A percentile compares a stretch with the other conserved stretches of the same genome.
Conservation (phyloP, 2,329 filamentous ascomycete species). For the Fusarium sp. region DNA sequence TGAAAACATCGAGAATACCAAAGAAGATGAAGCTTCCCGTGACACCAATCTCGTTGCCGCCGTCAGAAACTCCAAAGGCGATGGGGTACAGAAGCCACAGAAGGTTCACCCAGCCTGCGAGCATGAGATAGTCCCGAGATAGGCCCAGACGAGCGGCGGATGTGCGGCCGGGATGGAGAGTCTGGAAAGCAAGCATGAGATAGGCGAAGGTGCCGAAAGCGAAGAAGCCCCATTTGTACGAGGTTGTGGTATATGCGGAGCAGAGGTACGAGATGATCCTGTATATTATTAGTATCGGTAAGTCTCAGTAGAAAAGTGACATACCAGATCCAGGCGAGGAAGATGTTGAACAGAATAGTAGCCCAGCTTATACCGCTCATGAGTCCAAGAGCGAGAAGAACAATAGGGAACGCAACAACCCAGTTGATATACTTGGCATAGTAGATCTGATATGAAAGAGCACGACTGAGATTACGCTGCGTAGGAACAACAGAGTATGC, state of each 20-base stretch:
- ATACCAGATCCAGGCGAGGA: constrained; percentile 61
- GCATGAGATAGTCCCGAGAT: constrained; percentile 56
- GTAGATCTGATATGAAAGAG: constrained; percentile 61
- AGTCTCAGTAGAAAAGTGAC: neutral
- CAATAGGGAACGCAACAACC: constrained; percentile 61
- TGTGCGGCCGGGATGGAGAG: constrained; percentile 52
- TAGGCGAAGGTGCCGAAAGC: constrained; percentile 63
- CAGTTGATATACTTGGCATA: constrained; percentile 67
- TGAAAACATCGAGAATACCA: constrained; percentile 62
- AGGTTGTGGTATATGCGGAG: constrained; percentile 58
- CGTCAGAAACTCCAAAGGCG: constrained; percentile 51
- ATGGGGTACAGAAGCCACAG: constrained; percentile 67
- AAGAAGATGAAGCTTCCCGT: constrained; percentile 50
- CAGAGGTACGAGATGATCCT: constrained; percentile 61
- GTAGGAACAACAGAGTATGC: constrained; percentile 56
- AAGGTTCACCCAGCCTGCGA: constrained; percentile 61
- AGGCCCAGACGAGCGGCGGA: constrained; percentile 56
- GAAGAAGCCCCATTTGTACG: constrained; percentile 70
- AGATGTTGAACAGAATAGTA: constrained; percentile 63
- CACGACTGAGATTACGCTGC: constrained; percentile 29
- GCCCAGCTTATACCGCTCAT: constrained; percentile 66
- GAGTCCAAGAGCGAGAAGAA: constrained; percentile 60
- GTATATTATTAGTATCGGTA: neutral
- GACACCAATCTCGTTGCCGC: constrained; percentile 30
- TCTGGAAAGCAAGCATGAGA: constrained; percentile 56